Evolutionary conservation across 768 basidiomycete genomes (phyloP), one percentile per base, ranked within the genome.

Genomic region (Suillus tomentosus): DNA sequence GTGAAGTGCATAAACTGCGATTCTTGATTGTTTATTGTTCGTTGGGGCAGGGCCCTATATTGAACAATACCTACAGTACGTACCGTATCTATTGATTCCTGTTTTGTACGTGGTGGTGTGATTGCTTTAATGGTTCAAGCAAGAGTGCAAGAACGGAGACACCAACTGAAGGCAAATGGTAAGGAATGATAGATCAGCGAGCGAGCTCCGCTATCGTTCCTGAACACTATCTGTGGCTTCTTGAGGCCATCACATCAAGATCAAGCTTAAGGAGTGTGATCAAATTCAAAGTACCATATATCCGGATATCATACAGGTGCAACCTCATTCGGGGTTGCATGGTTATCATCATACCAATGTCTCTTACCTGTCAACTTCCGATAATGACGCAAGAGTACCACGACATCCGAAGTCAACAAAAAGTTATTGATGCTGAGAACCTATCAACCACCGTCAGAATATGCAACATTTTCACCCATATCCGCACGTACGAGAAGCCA

Each of bases 391-490:
- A 92, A 73, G 11, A 85, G 72, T 0, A 79, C 71, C 0, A 80
- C 82, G 11, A 90, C 81, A 40, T 90, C 82, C 3, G 68, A 66
- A 7, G 79, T 76, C 24, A 77, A 79, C 59, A 92, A 72, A 65
- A 86, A 89, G 39, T 81, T 79, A 64, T 85, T 83, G 2, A 82
- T 80, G 9, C 82, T 72, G 3, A 91, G 71, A 67, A 86, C 77
- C 89, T 90, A 36, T n/a, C 5, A 57, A 42, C 36, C 36, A 5
- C 61, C 55, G 62, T 39, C 45, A 45, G 54, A 31, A 19, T 1
- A 37, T 24, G 43, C 31, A 42, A 43, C 53, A 9, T n/a, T 14
- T 36, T 43, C 3, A 42, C 37, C 66, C 24, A 60, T 64, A 62
- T 17, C 39, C 22, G 36, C 3, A 70, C 82, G 70, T 64, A 89